A percentile compares a stretch with the other conserved stretches of the same genome.
phyloP scores from a whole-genome alignment of 306 rosid species.

The Carpinus fangiana region DNA sequence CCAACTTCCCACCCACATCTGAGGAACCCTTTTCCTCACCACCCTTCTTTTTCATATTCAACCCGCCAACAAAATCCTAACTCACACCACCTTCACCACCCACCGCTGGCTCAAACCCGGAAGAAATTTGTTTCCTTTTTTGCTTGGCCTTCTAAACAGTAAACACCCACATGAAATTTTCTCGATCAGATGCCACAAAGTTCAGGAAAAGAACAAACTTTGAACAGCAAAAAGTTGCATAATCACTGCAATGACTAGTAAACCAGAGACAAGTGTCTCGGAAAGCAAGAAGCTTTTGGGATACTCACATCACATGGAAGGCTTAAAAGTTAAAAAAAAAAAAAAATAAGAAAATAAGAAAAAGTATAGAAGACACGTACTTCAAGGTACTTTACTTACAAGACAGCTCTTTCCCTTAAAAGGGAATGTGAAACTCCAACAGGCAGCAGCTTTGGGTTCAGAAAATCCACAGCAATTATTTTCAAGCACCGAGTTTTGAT shows the following conservation, averaged over 20 bases:
- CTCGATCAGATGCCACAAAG: constrained; percentile 27
- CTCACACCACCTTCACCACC: constrained; percentile 17
- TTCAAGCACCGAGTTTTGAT: neutral
- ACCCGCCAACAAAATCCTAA: constrained; percentile 15
- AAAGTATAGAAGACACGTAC: constrained; percentile 47
- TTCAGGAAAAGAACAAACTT: constrained; percentile 30
- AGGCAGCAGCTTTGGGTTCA: neutral
- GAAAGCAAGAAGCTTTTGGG: constrained; percentile 47
- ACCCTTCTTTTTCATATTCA: constrained; percentile 56
- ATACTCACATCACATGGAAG: constrained; percentile 17
- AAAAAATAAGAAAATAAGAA: too few relatives aligned
- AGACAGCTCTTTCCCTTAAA: constrained; percentile 19
- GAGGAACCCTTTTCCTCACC: constrained; percentile 40
- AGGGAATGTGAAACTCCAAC: constrained; percentile 29
- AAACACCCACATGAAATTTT: constrained; percentile 34
- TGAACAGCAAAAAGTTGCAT: constrained; percentile 36
- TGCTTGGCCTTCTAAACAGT: neutral
- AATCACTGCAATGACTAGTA: constrained; percentile 38
- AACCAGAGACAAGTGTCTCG: constrained; percentile 33
- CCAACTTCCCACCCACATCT: constrained; percentile 65
- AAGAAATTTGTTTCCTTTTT: neutral
- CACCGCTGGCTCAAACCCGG: constrained; percentile 36
- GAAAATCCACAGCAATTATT: neutral
- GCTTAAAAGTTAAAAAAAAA: neutral
- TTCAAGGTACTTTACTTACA: constrained; percentile 48